Evolutionary conservation across 371 early-diverging fungal species (phyloP).

Genomic region (Lichtheimia ramosa): DNA sequence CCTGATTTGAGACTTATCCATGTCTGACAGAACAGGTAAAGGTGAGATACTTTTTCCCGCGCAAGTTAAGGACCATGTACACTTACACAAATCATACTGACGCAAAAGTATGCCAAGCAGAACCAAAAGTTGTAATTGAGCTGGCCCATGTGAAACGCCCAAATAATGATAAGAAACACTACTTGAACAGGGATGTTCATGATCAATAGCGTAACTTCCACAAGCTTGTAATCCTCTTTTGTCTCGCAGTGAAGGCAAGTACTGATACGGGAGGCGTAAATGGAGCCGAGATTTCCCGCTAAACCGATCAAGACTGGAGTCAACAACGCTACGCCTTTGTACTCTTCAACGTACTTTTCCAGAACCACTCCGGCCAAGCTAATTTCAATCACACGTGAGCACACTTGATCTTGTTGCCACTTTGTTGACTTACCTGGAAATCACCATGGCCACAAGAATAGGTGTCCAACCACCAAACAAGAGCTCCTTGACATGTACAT

Average conservation of each 20-base stretch:
- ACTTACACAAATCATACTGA: constrained; percentile 47
- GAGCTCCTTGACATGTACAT: constrained; percentile 64
- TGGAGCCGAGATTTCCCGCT: constrained; percentile 83
- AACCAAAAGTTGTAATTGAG: constrained; percentile 42
- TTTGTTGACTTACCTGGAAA: constrained; percentile 54
- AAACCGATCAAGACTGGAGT: constrained; percentile 75
- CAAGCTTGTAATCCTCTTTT: constrained; percentile 51
- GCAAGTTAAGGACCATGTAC: not conserved
- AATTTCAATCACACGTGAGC: not conserved
- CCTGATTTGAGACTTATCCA: constrained; percentile 50
- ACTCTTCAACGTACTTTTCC: constrained; percentile 71
- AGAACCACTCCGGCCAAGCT: constrained; percentile 76
- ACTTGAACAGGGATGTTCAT: constrained; percentile 77
- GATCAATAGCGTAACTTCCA: constrained; percentile 59
- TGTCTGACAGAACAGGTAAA: constrained; percentile 21
- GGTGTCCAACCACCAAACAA: constrained; percentile 77
- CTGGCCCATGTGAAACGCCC: constrained; percentile 55
- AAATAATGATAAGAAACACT: constrained; percentile 63
- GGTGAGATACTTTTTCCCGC: not conserved
- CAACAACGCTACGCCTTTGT: constrained; percentile 75
- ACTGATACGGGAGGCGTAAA: constrained; percentile 81
- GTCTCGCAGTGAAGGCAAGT: constrained; percentile 70
- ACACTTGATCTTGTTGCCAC: not conserved
- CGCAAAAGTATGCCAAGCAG: constrained; percentile 36
- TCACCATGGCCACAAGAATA: constrained; percentile 74